Percentiles rank a stretch among this genome's conserved stretches.
Conservation (phyloP, 164 flowering plant genomes). For the Chimonanthus praecox region DNA sequence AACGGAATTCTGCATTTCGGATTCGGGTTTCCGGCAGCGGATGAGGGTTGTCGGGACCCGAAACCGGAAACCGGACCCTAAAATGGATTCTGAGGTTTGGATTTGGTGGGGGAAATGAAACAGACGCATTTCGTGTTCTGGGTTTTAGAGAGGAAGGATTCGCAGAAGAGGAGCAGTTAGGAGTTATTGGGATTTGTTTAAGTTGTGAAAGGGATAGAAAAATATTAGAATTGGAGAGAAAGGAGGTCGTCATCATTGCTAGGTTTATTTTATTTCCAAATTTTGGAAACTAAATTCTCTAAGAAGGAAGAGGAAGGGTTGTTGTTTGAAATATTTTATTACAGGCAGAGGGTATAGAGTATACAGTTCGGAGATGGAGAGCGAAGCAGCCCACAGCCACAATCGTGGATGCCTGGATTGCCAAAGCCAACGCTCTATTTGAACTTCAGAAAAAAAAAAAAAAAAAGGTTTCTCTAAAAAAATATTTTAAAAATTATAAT, state of each 20-base stretch:
- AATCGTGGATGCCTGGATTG: too few species aligned
- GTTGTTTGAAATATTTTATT: too few species aligned
- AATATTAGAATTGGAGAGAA: background rate
- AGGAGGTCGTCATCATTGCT: background rate
- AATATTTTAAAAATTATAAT: too few species aligned
- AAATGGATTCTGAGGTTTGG: background rate
- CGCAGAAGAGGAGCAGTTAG: background rate
- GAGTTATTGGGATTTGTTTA: background rate
- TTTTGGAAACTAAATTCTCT: background rate
- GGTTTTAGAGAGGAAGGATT: background rate
- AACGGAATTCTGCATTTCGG: slow-evolving; percentile 11
- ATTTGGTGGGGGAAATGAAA: background rate
- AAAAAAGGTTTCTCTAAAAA: too few species aligned
- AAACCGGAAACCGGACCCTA: background rate
- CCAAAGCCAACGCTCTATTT: too few species aligned
- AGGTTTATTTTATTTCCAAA: background rate
- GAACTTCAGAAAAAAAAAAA: too few species aligned
- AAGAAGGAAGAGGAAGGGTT: background rate
- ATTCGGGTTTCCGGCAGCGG: slow-evolving; percentile 8
- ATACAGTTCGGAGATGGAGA: too few species aligned
- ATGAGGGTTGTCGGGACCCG: background rate
- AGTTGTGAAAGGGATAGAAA: background rate
- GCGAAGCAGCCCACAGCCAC: too few species aligned
- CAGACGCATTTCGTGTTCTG: background rate
- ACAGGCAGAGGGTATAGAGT: too few species aligned